These are phyloP conservation scores for Blumeriella jaapii DNA, from an alignment of 2,329 filamentous ascomycete genomes.

Conservation along the genomic window DNA sequence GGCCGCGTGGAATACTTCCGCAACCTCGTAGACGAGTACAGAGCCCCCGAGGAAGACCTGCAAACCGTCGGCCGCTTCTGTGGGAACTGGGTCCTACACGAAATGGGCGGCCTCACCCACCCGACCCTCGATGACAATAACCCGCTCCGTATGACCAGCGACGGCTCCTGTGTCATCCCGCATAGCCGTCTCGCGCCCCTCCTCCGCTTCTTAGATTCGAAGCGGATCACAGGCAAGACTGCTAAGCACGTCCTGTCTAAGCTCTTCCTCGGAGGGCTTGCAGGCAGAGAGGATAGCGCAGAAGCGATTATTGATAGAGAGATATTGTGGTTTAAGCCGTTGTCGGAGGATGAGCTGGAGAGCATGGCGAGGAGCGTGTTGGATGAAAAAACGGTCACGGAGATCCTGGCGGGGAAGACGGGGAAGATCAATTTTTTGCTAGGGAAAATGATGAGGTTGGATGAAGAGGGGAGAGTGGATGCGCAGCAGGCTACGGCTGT, in stretches of 20 bases:
- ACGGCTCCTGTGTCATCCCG: conserved; percentile 21
- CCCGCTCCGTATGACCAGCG: conserved; percentile 16
- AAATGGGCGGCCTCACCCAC: conserved; percentile 56
- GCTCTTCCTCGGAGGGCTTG: conserved; percentile 36
- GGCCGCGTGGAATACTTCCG: conserved; percentile 74
- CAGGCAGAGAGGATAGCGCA: conserved; percentile 30
- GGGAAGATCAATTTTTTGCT: conserved; percentile 60
- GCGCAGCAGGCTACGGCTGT: conserved; percentile 44
- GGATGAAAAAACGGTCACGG: conserved; percentile 45
- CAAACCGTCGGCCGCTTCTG: conserved; percentile 34
- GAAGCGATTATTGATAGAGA: conserved; percentile 43
- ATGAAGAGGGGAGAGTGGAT: conserved; percentile 49
- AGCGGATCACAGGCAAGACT: conserved; percentile 39
- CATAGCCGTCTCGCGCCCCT: conserved; percentile 30
- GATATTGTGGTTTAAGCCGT: conserved; percentile 40
- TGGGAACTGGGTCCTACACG: conserved; percentile 62
- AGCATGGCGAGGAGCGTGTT: conserved; percentile 42
- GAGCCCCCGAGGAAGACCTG: conserved; percentile 4
- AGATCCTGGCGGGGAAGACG: conserved; percentile 47
- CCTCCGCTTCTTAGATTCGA: conserved; percentile 32
- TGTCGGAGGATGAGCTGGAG: conserved; percentile 44
- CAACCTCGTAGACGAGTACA: conserved; percentile 40
- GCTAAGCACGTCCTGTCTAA: conserved; percentile 47
- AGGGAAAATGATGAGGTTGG: conserved; percentile 54
- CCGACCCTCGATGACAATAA: conserved; percentile 27